Percentiles rank a stretch among this genome's conserved stretches.
phyloP scores from a whole-genome alignment of 208 protist species.

The Angomonas deanei region DNA sequence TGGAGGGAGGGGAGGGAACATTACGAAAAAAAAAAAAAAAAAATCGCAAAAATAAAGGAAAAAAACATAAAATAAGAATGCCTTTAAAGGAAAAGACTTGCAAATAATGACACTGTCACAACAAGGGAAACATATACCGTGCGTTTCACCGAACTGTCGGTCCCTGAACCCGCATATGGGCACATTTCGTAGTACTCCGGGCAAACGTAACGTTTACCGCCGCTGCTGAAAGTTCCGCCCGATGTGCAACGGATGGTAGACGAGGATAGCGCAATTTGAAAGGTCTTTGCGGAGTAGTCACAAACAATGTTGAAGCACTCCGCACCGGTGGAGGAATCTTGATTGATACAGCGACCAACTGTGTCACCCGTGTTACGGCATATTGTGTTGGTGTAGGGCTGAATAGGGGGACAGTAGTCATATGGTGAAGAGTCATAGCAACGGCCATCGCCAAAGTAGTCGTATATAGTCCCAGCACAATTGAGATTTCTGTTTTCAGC shows the following conservation, averaged over 20 bases:
- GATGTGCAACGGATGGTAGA: neutral
- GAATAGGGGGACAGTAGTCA: constrained; percentile 42
- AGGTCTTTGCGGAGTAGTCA: neutral
- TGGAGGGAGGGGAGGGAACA: too few species aligned
- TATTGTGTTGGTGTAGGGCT: constrained; percentile 1
- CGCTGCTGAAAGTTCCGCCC: neutral
- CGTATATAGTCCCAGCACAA: constrained; percentile 11
- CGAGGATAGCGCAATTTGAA: neutral
- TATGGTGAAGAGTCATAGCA: neutral
- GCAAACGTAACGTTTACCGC: neutral
- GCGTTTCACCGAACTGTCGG: too few species aligned
- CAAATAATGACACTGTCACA: too few species aligned
- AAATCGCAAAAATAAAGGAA: too few species aligned
- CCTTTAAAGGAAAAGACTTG: too few species aligned
- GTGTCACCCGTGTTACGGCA: constrained; percentile 18
- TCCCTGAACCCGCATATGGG: neutral
- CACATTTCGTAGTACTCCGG: neutral
- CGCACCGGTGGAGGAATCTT: constrained; percentile 5
- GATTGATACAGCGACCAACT: neutral
- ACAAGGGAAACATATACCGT: too few species aligned
- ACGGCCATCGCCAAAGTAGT: constrained; percentile 25
- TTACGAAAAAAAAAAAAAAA: too few species aligned
- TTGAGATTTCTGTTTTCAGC: neutral
- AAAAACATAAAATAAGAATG: too few species aligned
- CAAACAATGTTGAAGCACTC: neutral